These are phyloP conservation scores for Pleurotus giganteus DNA, from an alignment of 768 basidiomycete species.

Conservation along the genomic window DNA sequence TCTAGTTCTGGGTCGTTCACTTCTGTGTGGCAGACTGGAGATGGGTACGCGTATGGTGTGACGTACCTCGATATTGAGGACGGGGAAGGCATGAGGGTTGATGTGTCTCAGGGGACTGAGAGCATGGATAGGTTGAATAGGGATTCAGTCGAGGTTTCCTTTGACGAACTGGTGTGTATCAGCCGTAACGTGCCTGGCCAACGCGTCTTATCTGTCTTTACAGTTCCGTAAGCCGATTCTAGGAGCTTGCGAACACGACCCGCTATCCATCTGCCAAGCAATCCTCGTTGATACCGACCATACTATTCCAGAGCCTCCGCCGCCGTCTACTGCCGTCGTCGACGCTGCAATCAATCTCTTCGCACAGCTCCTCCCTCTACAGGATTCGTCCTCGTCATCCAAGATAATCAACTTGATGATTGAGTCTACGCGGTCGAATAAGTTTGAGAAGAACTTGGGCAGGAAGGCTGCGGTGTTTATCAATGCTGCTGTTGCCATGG, in stretches of 20 bases:
- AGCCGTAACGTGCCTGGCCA: neutral
- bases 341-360: constrained; percentile 91
- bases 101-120: constrained; percentile 28
- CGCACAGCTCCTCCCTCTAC: constrained; percentile 71
- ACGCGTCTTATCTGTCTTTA: neutral
- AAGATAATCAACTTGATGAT: constrained; percentile 40
- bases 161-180: constrained; percentile 69
- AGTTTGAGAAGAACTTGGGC: constrained; percentile 39
- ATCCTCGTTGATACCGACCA: constrained; percentile 43
- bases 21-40: constrained; percentile 80
- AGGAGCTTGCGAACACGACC: constrained; percentile 85
- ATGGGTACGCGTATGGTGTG: constrained; percentile 92
- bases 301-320: constrained; percentile 57
- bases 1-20: constrained; percentile 82
- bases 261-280: constrained; percentile 65
- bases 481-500: constrained; percentile 75
- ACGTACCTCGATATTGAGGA: constrained; percentile 62
- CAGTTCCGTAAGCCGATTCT: constrained; percentile 26
- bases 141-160: constrained; percentile 77
- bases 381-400: constrained; percentile 59
- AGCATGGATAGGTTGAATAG: constrained; percentile 60
- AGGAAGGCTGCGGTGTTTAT: constrained; percentile 80
- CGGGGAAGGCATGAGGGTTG: constrained; percentile 34
- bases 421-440: constrained; percentile 46
- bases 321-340: constrained; percentile 79